Evolutionary conservation across 345 rosid genomes (phyloP), one percentile per base, ranked within the genome.

Genomic region (Rhizophora apiculata): DNA sequence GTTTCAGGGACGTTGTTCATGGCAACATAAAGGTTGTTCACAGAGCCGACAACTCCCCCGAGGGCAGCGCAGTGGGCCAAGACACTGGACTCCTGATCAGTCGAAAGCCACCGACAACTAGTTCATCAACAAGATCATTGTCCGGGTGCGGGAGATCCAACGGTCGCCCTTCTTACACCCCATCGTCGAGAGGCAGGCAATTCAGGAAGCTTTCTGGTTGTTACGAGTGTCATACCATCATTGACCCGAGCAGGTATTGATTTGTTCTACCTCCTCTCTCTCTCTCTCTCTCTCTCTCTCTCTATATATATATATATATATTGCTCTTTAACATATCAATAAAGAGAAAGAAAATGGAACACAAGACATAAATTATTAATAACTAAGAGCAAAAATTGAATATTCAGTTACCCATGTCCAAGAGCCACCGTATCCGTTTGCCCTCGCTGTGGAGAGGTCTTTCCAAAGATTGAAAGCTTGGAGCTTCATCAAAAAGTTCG

Each of bases 401-500:
- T 46, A 65, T 36, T 43, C 76, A 95, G 97, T 88, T 84, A 81
- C 67, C 93, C 97, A 4, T 66, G 86, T 39, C 86, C 96, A 52
- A 85, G 99, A 68, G 72, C 78, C 70, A 84, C 88, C 68, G 80
- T 92, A 16, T 79, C 86, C 80, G 74, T 92, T 46, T 94, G 99
- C 77, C 60, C 92, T 20, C 96, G 86, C 60, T 95, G 99, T 36
- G 99, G 97, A 37, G 99, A 95, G 79, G 91, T 95, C 63, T 95
- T 95, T 74, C 92, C 96, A 0, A 92, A 92, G 83, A 74, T 83
- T 55, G 99, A 92, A 82, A 92, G 93, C 87, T 79, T 95, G 78
- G 99, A 95, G 76, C 92, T 89, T 72, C 99, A 95, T 73, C 97
- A 95, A 78, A 90, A 88, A 20, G 87, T 92, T 82, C 97, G 99